phyloP scores from a whole-genome alignment of 2,329 filamentous ascomycete genomes.

The Coniochaeta prunicola region DNA sequence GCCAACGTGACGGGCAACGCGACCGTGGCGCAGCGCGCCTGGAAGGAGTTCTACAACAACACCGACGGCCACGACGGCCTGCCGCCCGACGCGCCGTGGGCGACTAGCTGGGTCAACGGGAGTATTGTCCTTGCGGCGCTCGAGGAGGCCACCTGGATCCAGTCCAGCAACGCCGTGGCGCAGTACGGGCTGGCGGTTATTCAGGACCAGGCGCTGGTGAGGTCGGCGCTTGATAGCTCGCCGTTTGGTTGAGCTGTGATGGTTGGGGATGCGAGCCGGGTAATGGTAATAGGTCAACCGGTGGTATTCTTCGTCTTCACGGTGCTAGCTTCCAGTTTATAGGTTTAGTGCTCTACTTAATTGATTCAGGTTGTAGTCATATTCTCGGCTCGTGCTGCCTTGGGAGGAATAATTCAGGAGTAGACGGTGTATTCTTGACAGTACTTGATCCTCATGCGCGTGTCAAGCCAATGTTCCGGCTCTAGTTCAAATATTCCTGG shows the following conservation, averaged over 20 bases:
- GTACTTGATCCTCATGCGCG: too few species aligned
- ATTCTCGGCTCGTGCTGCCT: too few species aligned
- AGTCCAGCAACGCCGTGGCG: neutral
- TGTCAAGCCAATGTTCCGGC: too few species aligned
- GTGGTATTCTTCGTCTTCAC: too few species aligned
- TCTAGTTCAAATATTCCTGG: too few species aligned
- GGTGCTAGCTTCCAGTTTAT: too few species aligned
- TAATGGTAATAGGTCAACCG: too few species aligned
- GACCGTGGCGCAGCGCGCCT: conserved; percentile 42
- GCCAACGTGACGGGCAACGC: conserved; percentile 33
- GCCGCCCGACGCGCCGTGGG: conserved; percentile 42
- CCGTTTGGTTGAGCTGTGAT: neutral
- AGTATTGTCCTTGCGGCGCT: neutral
- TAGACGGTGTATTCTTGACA: too few species aligned
- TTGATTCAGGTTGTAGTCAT: too few species aligned
- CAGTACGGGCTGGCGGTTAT: neutral
- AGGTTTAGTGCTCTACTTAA: too few species aligned
- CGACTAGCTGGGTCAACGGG: conserved; percentile 41
- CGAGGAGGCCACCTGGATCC: neutral
- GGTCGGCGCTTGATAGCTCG: neutral
- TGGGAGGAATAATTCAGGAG: too few species aligned
- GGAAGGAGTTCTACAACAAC: conserved; percentile 42
- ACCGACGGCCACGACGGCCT: conserved; percentile 35
- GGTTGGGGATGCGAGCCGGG: too few species aligned
- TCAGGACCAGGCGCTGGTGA: neutral